Evolutionary conservation across 169 alveolate genomes (phyloP).

Genomic region (Ichthyophthirius multifiliis): DNA sequence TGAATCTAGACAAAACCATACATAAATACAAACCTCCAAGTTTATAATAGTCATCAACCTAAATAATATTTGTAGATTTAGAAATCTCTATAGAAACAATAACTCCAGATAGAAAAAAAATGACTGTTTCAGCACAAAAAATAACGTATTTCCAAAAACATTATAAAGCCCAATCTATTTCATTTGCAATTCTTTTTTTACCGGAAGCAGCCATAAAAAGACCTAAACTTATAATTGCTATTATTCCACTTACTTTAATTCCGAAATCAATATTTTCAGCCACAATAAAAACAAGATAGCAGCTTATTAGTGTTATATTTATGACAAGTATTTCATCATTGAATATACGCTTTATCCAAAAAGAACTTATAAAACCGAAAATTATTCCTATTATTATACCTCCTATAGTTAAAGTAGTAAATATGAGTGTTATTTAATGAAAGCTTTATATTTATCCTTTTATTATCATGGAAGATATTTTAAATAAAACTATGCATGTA

Average conservation of each 20-base stretch:
- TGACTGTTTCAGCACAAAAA: conserved; percentile 42
- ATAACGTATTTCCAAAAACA: conserved; percentile 41
- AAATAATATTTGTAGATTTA: too few relatives aligned
- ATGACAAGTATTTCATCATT: conserved; percentile 44
- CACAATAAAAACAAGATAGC: conserved; percentile 39
- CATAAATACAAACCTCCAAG: conserved; percentile 32
- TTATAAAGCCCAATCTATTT: conserved; percentile 38
- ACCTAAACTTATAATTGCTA: conserved; percentile 48
- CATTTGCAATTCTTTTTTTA: conserved; percentile 35
- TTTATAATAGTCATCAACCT: conserved; percentile 35
- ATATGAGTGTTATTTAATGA: too few relatives aligned
- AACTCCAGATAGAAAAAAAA: conserved; percentile 49
- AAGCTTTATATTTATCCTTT: too few relatives aligned
- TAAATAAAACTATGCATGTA: conserved; percentile 44
- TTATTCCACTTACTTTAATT: conserved; percentile 47
- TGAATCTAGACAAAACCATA: conserved; percentile 31
- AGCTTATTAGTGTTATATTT: conserved; percentile 30
- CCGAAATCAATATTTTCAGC: conserved; percentile 35
- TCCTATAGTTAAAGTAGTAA: too few relatives aligned
- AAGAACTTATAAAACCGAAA: conserved; percentile 30
- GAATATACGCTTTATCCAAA: conserved; percentile 41
- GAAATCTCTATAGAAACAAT: too few relatives aligned
- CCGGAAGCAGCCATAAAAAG: conserved; percentile 60
- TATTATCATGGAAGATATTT: too few relatives aligned
- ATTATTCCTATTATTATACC: conserved; percentile 53